Evolutionary conservation across 1,284 basidiomycete species (phyloP).

Genomic region (Thecaphora thlaspeos): DNA sequence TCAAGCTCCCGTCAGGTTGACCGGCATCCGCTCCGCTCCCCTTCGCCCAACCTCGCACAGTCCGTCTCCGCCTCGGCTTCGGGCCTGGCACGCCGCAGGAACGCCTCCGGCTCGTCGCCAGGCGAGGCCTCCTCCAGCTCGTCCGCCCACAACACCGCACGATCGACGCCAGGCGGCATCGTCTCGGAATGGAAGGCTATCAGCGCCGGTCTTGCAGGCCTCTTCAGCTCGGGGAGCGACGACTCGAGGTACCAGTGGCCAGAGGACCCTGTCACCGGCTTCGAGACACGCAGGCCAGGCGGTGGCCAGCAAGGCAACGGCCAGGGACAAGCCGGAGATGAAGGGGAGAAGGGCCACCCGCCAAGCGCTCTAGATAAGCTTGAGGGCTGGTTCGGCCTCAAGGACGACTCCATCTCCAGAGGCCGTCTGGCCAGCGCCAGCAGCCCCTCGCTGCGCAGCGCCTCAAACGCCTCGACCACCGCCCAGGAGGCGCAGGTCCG

Average conservation of each 20-base stretch:
- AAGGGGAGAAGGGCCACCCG: constrained; percentile 13
- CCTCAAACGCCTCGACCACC: neutral
- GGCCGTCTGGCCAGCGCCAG: neutral
- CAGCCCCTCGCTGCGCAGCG: neutral
- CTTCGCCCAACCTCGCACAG: neutral
- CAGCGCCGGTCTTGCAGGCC: constrained; percentile 23
- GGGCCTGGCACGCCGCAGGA: neutral
- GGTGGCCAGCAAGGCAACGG: no score
- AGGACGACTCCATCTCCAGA: constrained; percentile 3
- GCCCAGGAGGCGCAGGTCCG: constrained; percentile 11
- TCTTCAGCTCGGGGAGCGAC: constrained; percentile 12
- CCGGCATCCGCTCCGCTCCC: neutral
- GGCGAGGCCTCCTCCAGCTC: no score
- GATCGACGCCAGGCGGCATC: neutral
- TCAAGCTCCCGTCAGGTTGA: neutral
- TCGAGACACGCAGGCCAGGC: no score
- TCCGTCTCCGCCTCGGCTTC: no score
- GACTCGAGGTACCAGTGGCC: constrained; percentile 23
- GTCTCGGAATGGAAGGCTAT: constrained; percentile 35
- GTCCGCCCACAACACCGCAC: no score
- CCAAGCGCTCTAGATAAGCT: constrained; percentile 31
- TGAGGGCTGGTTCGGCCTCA: constrained; percentile 50
- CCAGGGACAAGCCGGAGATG: constrained; percentile 7
- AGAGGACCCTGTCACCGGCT: constrained; percentile 17
- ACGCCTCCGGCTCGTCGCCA: neutral